Conservation (phyloP, 257 asterid genomes). For the Gentiana straminea region DNA sequence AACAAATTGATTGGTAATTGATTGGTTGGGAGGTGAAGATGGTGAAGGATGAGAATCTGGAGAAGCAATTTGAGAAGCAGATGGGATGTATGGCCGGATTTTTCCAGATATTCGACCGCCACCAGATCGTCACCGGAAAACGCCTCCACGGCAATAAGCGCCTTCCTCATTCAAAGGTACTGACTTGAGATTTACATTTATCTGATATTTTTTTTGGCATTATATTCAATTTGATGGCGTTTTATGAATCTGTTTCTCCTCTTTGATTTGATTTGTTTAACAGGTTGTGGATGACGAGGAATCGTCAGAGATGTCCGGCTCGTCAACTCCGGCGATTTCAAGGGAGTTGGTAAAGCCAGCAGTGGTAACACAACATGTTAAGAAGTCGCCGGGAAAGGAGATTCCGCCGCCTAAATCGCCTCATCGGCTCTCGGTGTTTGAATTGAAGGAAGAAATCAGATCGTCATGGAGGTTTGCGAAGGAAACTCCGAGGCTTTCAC, state of each 20-base stretch:
- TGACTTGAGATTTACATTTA: neutral
- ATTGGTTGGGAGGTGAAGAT: conserved; percentile 26
- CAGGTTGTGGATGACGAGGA: conserved; percentile 42
- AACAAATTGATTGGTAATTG: conserved; percentile 2
- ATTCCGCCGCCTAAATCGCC: conserved; percentile 45
- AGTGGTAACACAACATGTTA: conserved; percentile 11
- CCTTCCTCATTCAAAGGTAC: conserved; percentile 45
- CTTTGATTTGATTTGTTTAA: neutral
- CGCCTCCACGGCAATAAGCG: conserved; percentile 47
- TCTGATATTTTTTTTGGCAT: neutral
- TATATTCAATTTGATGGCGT: neutral
- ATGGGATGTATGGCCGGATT: conserved; percentile 91
- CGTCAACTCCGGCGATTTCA: conserved; percentile 33
- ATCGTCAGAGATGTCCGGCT: conserved; percentile 45
- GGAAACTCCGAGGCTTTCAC: conserved; percentile 82
- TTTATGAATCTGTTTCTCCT: neutral
- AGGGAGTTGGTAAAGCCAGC: conserved; percentile 27
- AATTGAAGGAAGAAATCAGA: conserved; percentile 47
- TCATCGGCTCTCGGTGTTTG: conserved; percentile 35
- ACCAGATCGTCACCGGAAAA: conserved; percentile 51
- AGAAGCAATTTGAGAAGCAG: conserved; percentile 46
- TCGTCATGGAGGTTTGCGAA: conserved; percentile 72
- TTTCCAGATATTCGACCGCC: conserved; percentile 73
- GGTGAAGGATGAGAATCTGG: conserved; percentile 38
- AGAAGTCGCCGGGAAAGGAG: conserved; percentile 16